phyloP scores from a whole-genome alignment of 2,329 filamentous ascomycete species.

The Calonectria henricotiae region DNA sequence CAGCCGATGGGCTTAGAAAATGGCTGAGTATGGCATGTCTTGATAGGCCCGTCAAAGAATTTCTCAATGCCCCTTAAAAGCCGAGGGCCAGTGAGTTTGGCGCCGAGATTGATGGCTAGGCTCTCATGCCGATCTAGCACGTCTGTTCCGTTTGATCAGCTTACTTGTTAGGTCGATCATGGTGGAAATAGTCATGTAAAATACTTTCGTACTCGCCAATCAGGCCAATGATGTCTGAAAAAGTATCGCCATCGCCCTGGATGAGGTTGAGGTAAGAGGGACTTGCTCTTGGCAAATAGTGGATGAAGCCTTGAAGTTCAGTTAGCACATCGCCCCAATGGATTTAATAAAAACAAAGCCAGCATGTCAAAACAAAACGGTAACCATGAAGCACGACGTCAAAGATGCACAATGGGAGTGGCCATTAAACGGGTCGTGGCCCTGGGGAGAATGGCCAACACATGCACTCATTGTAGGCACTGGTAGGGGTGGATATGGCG shows the following conservation, averaged over 20 bases:
- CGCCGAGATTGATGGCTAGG: slow-evolving; percentile 87
- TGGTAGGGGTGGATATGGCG: not conserved
- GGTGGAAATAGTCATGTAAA: slow-evolving; percentile 31
- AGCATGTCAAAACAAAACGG: slow-evolving; percentile 42
- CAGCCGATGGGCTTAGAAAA: slow-evolving; percentile 79
- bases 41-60: slow-evolving; percentile 87
- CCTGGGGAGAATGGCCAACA: not conserved
- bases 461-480: slow-evolving; percentile 11
- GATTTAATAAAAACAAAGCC: slow-evolving; percentile 32
- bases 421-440: not conserved
- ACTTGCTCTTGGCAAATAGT: slow-evolving; percentile 68
- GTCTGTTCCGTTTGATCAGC: slow-evolving; percentile 62
- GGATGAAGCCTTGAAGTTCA: slow-evolving; percentile 61
- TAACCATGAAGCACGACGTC: not conserved
- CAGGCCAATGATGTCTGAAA: slow-evolving; percentile 80
- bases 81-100: slow-evolving; percentile 85
- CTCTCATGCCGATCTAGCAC: slow-evolving; percentile 90
- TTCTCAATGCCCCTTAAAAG: slow-evolving; percentile 89
- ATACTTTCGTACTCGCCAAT: slow-evolving; percentile 84
- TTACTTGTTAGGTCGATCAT: slow-evolving; percentile 40
- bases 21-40: slow-evolving; percentile 68
- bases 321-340: slow-evolving; percentile 47
- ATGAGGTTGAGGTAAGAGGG: slow-evolving; percentile 67
- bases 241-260: slow-evolving; percentile 75
- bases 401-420: slow-evolving; percentile 29